phyloP scores from a whole-genome alignment of 2,329 filamentous ascomycete species.

The Diaporthe aspalathi region DNA sequence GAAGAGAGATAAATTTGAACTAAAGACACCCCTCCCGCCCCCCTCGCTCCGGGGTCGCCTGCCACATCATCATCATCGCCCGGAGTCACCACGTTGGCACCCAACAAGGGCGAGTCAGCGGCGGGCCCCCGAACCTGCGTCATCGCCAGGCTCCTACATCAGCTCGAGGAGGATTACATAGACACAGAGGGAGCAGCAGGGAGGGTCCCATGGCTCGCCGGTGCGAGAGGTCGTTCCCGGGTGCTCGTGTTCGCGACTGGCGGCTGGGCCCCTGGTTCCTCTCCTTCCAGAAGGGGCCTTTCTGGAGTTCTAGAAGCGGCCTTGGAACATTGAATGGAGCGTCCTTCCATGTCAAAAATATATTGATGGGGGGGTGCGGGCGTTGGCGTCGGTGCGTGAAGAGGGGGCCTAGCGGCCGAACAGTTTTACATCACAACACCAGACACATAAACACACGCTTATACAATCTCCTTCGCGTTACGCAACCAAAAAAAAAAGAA shows the following conservation, averaged over 20 bases:
- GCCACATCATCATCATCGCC: conserved; percentile 22
- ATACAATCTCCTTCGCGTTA: too few species aligned
- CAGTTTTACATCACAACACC: neutral
- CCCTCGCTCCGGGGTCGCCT: conserved; percentile 2
- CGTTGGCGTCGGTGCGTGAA: neutral
- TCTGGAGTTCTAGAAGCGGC: conserved; percentile 35
- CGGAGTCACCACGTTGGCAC: neutral
- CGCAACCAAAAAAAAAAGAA: too few species aligned
- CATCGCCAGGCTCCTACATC: conserved; percentile 14
- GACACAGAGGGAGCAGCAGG: neutral
- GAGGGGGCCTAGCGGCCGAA: neutral
- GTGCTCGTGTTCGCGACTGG: conserved; percentile 5
- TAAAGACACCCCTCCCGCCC: neutral
- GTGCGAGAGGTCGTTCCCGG: neutral
- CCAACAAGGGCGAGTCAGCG: neutral
- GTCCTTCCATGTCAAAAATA: conserved; percentile 14
- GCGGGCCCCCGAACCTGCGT: conserved; percentile 9
- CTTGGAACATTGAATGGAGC: conserved; percentile 28
- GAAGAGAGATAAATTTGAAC: too few species aligned
- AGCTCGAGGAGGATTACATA: neutral
- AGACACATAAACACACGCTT: too few species aligned
- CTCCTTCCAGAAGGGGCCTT: neutral
- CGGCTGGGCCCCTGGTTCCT: neutral
- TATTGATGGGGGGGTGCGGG: neutral
- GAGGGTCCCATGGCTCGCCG: conserved; percentile 1